A percentile compares a stretch with the other conserved stretches of the same genome.
Conservation (phyloP, 1,284 basidiomycete genomes). For the Ganoderma sp. region DNA sequence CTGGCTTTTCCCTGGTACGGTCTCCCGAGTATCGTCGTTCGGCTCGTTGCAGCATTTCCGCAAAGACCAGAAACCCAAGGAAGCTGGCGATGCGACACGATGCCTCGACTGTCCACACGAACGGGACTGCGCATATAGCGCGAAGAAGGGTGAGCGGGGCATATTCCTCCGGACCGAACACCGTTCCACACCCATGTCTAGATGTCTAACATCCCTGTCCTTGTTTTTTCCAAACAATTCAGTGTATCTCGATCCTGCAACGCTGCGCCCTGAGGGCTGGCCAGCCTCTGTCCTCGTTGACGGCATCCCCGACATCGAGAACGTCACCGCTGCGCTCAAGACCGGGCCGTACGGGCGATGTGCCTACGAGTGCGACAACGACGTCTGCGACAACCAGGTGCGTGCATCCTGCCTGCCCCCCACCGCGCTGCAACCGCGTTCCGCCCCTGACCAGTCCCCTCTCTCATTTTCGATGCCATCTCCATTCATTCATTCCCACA, state of each 20-base stretch:
- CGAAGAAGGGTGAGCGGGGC: slow-evolving; percentile 70
- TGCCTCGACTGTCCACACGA: slow-evolving; percentile 79
- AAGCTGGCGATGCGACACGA: slow-evolving; percentile 67
- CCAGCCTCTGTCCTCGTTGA: slow-evolving; percentile 74
- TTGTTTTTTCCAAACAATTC: slow-evolving; percentile 19
- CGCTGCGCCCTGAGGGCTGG: slow-evolving; percentile 63
- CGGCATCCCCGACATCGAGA: slow-evolving; percentile 80
- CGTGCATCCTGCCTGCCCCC: slow-evolving; percentile 10
- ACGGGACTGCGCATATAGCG: slow-evolving; percentile 80
- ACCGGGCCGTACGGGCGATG: slow-evolving; percentile 79
- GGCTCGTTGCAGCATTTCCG: slow-evolving; percentile 84
- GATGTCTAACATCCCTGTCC: neutral
- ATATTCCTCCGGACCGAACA: slow-evolving; percentile 7
- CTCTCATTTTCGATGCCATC: neutral
- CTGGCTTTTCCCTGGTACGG: slow-evolving; percentile 71
- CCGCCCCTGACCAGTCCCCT: neutral
- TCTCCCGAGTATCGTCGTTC: slow-evolving; percentile 78
- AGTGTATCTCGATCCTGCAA: slow-evolving; percentile 78
- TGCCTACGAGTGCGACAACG: slow-evolving; percentile 83
- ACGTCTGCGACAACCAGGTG: slow-evolving; percentile 45
- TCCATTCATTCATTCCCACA: no score
- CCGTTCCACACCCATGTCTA: neutral
- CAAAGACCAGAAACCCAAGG: slow-evolving; percentile 69
- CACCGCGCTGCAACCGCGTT: neutral
- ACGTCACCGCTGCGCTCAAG: slow-evolving; percentile 51